These are phyloP conservation scores for Cochlearia excelsa DNA, from an alignment of 345 rosid genomes.

Conservation along the genomic window DNA sequence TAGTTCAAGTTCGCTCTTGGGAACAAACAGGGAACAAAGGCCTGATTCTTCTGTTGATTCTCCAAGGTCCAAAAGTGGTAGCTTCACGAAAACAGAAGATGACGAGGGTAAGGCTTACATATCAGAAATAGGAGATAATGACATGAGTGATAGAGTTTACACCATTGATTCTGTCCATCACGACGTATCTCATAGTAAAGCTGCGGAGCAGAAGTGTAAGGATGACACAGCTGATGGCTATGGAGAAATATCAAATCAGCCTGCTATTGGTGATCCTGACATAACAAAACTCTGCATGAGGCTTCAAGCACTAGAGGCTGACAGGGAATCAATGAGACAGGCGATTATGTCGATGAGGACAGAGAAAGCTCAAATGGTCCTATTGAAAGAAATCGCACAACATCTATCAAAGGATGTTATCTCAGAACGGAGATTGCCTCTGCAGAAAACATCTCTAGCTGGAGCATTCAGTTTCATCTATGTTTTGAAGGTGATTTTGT, in stretches of 20 bases:
- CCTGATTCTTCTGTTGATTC: conserved; percentile 49
- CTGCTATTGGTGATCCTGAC: conserved; percentile 70
- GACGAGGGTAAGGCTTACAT: conserved; percentile 45
- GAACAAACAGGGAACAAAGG: conserved; percentile 44
- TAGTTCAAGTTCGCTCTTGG: conserved; percentile 52
- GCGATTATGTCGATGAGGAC: conserved; percentile 91
- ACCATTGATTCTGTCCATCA: conserved; percentile 80
- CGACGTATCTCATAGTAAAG: conserved; percentile 46
- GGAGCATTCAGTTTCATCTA: conserved; percentile 55
- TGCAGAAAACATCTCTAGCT: conserved; percentile 45
- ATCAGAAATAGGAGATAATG: conserved; percentile 65
- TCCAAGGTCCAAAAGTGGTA: conserved; percentile 45
- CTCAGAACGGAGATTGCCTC: conserved; percentile 50
- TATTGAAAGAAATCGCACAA: conserved; percentile 96
- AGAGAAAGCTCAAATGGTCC: conserved; percentile 80
- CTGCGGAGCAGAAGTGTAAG: conserved; percentile 15
- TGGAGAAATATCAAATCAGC: conserved; percentile 40
- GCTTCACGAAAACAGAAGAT: conserved; percentile 52
- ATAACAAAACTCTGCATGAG: conserved; percentile 74
- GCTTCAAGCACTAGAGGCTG: conserved; percentile 97
- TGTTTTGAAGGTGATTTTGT: conserved; percentile 60
- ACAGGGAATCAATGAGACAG: conserved; percentile 98
- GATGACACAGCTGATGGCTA: conserved; percentile 45
- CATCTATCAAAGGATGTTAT: conserved; percentile 70
- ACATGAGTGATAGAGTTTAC: conserved; percentile 76